phyloP scores from a whole-genome alignment of 2,329 filamentous ascomycete species.

The Alternaria incomplexa region DNA sequence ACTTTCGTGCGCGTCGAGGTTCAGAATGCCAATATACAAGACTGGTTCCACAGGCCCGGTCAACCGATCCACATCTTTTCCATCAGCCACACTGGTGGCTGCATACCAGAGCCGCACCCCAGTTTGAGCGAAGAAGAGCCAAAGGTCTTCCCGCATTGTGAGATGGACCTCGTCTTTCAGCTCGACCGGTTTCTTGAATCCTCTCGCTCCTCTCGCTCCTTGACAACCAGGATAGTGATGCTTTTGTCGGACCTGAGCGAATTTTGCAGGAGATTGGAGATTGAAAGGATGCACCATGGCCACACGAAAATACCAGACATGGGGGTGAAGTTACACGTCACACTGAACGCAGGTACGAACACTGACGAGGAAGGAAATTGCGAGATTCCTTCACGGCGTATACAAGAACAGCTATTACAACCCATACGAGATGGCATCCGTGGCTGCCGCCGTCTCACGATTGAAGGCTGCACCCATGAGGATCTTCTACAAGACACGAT shows the following conservation, averaged over 20 bases:
- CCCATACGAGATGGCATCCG: background rate
- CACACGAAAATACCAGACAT: background rate
- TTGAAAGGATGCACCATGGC: background rate
- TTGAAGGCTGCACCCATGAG: background rate
- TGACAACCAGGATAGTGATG: background rate
- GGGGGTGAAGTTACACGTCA: background rate
- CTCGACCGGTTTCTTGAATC: background rate
- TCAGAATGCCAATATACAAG: background rate
- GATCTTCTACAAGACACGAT: background rate
- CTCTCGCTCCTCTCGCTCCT: background rate
- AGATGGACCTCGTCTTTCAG: background rate
- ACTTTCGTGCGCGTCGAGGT: background rate
- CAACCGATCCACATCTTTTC: background rate
- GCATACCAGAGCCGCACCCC: background rate
- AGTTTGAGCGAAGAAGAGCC: background rate
- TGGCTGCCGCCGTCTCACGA: background rate
- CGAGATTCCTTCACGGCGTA: background rate
- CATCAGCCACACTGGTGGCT: background rate
- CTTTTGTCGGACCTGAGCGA: background rate
- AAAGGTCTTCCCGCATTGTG: background rate
- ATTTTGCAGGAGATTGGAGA: background rate
- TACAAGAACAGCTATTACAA: background rate
- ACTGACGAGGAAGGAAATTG: background rate
- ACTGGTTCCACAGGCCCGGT: background rate
- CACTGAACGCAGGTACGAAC: background rate